Conservation (phyloP, 1,139 yeast genomes). For the Sugiyamaella sp. region DNA sequence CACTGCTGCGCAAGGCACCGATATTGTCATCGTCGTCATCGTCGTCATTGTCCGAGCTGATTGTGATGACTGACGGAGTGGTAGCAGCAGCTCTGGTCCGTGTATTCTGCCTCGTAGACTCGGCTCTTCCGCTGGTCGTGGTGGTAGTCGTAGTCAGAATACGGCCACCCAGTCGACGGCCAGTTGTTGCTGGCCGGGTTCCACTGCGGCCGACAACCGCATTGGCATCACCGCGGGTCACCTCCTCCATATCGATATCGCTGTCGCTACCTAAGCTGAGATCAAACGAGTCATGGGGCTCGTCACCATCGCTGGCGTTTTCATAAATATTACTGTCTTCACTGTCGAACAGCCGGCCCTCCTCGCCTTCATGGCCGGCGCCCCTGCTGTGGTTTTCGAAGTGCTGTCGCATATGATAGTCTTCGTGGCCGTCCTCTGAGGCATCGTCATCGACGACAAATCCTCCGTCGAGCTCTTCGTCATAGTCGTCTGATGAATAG, state of each 20-base stretch:
- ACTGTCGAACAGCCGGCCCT: too few relatives aligned
- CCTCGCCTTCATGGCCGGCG: too few relatives aligned
- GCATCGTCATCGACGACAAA: slow-evolving; percentile 18
- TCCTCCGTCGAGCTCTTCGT: slow-evolving; percentile 25
- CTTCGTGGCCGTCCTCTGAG: slow-evolving; percentile 15
- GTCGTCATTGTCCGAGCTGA: not conserved
- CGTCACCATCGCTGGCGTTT: not conserved
- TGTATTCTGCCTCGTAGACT: not conserved
- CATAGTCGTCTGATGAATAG: slow-evolving; percentile 22
- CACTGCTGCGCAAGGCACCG: not conserved
- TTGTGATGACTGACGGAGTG: not conserved
- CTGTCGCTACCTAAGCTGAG: not conserved
- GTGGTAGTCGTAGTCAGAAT: not conserved
- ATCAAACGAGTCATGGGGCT: slow-evolving; percentile 8
- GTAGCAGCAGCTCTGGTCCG: not conserved
- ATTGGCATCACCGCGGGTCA: slow-evolving; percentile 6
- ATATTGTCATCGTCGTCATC: not conserved
- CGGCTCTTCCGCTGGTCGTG: not conserved
- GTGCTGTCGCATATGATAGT: not conserved
- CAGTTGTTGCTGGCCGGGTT: not conserved
- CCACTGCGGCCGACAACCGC: slow-evolving; percentile 10
- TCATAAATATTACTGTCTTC: not conserved
- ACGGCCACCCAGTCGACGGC: not conserved
- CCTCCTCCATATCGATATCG: slow-evolving; percentile 10
- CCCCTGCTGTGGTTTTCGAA: too few relatives aligned